Conservation (phyloP, 2,329 filamentous ascomycete species). For the Aspergillus amoenus region DNA sequence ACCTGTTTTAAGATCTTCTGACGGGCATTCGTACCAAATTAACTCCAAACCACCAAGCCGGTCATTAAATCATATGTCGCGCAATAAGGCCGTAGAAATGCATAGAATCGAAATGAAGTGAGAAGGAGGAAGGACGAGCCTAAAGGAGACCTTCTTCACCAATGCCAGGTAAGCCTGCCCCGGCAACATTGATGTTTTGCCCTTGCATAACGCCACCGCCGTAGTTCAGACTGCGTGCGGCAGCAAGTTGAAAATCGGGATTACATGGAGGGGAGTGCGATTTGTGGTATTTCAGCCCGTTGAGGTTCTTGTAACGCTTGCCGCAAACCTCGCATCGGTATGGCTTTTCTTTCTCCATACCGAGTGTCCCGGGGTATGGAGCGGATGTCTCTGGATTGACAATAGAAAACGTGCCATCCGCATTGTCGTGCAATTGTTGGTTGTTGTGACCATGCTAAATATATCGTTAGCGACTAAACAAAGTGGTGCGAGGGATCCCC, state of each 20-base stretch:
- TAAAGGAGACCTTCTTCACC: constrained; percentile 44
- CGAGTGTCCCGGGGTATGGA: constrained; percentile 90
- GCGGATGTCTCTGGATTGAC: constrained; percentile 93
- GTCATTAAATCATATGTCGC: constrained; percentile 30
- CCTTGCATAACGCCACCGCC: constrained; percentile 47
- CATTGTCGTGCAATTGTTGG: constrained; percentile 93
- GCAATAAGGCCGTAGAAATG: constrained; percentile 26
- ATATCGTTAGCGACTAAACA: constrained; percentile 3
- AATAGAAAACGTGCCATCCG: constrained; percentile 95
- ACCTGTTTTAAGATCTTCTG: constrained; percentile 13
- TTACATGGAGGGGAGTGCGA: constrained; percentile 87
- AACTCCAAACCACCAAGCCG: constrained; percentile 32
- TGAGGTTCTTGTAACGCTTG: constrained; percentile 98
- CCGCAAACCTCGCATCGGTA: constrained; percentile 96
- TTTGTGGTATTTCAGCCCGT: constrained; percentile 94
- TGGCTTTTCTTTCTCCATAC: constrained; percentile 99
- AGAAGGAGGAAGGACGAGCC: constrained; percentile 11
- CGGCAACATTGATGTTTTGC: constrained; percentile 49
- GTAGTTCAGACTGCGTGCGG: constrained; percentile 37
- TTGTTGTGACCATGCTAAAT: constrained; percentile 84
- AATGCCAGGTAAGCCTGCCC: constrained; percentile 49
- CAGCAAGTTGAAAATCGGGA: constrained; percentile 68
- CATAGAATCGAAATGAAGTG: constrained; percentile 29
- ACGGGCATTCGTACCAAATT: constrained; percentile 21
- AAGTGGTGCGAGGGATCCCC: neutral